Evolutionary conservation across 768 basidiomycete genomes (phyloP), one percentile per base, ranked within the genome.

Genomic region (Rhodotorula kratochvilovae): DNA sequence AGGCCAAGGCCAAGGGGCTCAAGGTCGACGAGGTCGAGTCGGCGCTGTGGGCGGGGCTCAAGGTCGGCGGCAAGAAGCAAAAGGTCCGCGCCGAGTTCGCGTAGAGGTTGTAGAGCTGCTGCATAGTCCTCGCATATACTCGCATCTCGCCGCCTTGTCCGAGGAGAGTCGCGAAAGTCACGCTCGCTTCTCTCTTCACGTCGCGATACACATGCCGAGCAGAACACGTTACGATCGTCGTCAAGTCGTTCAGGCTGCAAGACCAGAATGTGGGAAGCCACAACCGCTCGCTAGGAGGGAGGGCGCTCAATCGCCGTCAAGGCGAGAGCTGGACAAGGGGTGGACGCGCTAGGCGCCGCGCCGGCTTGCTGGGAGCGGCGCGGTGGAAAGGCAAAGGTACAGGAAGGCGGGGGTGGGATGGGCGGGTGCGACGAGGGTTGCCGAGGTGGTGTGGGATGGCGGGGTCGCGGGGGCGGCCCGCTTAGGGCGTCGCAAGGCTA

Each of bases 31-130:
- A 61, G 63, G 60, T 71, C 42, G 69, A 71, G 66, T 42, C 25
- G 55, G 48, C n/a, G 53, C 33, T 74, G 33, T 66, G 46, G 29
- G 63, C 61, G 60, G 73, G 69, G 2, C 35, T 74, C 46, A 55
- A 66, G 58, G 69, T 74, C 16, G 73, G 73, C 4, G 73, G 73
- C 17, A 67, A 74, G 59, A 74, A 74, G 66, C 48, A 39, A 33
- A 74, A 69, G 68, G 61, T 70, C 23, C 67, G 61, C 60, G 67
- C 33, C 50, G 66, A 74, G 50, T 70, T 69, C 42, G 63, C 58
- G 19, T 67, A 43, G 46, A 33, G 10, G 21, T 8, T 0, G 36
- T 23, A 23, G 10, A 23, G 3, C 10, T 17, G n/a, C n/a, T n/a
- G n/a, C n/a, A n/a, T n/a, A n/a, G n/a, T n/a, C n/a, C n/a, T n/a